phyloP scores from a whole-genome alignment of 2,329 filamentous ascomycete genomes.

The Chaetomiaceae sp. region DNA sequence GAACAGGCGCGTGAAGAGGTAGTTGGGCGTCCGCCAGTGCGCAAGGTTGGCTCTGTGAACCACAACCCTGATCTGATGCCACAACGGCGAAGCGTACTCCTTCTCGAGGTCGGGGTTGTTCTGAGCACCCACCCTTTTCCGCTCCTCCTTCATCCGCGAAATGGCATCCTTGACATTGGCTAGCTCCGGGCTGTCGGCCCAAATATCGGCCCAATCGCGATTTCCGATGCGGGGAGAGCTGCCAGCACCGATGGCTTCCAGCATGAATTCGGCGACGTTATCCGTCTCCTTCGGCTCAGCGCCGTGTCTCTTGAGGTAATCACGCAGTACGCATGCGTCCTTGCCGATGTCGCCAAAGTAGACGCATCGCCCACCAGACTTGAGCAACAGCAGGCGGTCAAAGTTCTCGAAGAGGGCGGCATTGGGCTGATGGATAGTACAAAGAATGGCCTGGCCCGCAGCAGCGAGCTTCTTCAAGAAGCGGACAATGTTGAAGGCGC shows the following conservation, averaged over 20 bases:
- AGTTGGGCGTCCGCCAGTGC: slow-evolving; percentile 84
- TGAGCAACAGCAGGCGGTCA: slow-evolving; percentile 73
- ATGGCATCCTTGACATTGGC: slow-evolving; percentile 64
- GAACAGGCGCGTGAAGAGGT: slow-evolving; percentile 82
- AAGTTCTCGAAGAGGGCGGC: slow-evolving; percentile 85
- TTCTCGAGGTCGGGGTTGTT: slow-evolving; percentile 55
- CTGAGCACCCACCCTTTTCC: slow-evolving; percentile 39
- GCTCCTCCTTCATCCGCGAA: slow-evolving; percentile 58
- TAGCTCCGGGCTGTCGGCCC: slow-evolving; percentile 68
- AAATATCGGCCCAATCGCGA: slow-evolving; percentile 76
- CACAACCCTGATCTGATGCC: slow-evolving; percentile 75
- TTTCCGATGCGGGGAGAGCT: slow-evolving; percentile 67
- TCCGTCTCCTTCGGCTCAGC: slow-evolving; percentile 54
- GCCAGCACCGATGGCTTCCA: slow-evolving; percentile 77
- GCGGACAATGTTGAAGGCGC: slow-evolving; percentile 71
- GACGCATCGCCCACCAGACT: slow-evolving; percentile 73
- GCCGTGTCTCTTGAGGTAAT: slow-evolving; percentile 57
- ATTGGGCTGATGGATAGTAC: slow-evolving; percentile 88
- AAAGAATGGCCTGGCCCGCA: slow-evolving; percentile 83
- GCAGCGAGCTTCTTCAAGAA: slow-evolving; percentile 72
- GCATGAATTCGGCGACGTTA: slow-evolving; percentile 73
- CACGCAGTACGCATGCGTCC: slow-evolving; percentile 66
- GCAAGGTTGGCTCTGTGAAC: slow-evolving; percentile 67
- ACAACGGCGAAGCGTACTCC: slow-evolving; percentile 77
- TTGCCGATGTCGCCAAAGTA: slow-evolving; percentile 83